Evolutionary conservation across 768 basidiomycete species (phyloP), one percentile per base, ranked within the genome.

Genomic region (Fomitopsis serialis): DNA sequence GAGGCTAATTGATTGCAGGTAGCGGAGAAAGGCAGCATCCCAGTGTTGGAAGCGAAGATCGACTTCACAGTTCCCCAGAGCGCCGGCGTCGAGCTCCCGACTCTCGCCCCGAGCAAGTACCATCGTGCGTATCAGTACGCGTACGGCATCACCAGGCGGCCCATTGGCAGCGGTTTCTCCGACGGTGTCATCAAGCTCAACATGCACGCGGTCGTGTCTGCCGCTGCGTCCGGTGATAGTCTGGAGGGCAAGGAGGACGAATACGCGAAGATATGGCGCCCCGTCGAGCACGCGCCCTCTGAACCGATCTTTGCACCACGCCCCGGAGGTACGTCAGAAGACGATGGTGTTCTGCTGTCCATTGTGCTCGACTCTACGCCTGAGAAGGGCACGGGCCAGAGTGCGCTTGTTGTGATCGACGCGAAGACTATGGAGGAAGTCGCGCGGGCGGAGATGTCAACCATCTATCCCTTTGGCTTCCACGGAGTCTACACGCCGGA

Each of bases 181-280:
- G 70, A 74, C 34, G 60, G 66, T 2, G 42, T 73, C 40, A 62
- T 72, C 59, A 73, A 74, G 55, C 64, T 74, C 24, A 70, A 73
- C 54, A 65, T 54, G 55, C 51, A 61, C 10, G 54, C 54, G n/a
- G 53, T 35, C 21, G 54, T n/a, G n/a, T n/a, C 64, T 11, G 62
- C 50, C 9, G 57, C 44, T 45, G 27, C 19, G 5, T 40, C 37
- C 6, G 8, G 15, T 40, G 37, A 17, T 5, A 17, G 6, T 6
- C 15, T 17, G 37, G 15, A 40, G 37, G 19, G 37, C 19, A 19
- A 40, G 37, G 37, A 40, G 6, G 6, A 17, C 37, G 6, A 40
- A 15, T 40, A 40, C 15, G 37, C 37, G 15, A 63, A 55, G 15
- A 52, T 59, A 2, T 72, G 72, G 70, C 61, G 53, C 9, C 50